phyloP scores from a whole-genome alignment of 164 flowering plant genomes.

The Magnolia sinica region DNA sequence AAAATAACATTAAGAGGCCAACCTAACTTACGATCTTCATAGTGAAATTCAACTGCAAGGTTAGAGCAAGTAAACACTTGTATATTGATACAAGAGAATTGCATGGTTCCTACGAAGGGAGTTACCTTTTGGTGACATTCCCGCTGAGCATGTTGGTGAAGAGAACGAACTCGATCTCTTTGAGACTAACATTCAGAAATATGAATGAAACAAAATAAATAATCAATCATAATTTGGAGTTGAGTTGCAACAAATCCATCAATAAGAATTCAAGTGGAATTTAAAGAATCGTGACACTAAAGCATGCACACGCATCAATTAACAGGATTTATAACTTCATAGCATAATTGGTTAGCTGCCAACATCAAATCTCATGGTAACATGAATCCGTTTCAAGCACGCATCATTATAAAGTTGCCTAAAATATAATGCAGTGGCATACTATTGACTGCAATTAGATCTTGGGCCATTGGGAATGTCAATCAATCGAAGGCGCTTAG shows the following conservation, averaged over 20 bases:
- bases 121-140: slow-evolving; percentile 72
- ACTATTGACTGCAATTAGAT: background rate
- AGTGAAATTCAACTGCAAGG: background rate
- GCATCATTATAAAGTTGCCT: background rate
- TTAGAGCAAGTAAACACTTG: background rate
- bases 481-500: too few species aligned
- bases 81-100: slow-evolving; percentile 1
- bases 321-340: too few species aligned
- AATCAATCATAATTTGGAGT: background rate
- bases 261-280: background rate
- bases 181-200: slow-evolving; percentile 34
- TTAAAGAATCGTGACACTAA: background rate
- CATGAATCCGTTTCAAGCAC: background rate
- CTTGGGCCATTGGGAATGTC: background rate
- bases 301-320: background rate
- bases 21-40: background rate
- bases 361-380: background rate
- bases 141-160: slow-evolving; percentile 66
- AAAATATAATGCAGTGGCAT: background rate
- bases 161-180: slow-evolving; percentile 58
- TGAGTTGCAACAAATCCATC: background rate
- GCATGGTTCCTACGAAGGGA: background rate
- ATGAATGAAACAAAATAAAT: slow-evolving; percentile 4
- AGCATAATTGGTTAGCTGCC: background rate
- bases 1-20: background rate